Percentiles rank a stretch among this genome's conserved stretches.
Conservation (phyloP, 805 yeast species). For the Torulaspora franciscae region DNA sequence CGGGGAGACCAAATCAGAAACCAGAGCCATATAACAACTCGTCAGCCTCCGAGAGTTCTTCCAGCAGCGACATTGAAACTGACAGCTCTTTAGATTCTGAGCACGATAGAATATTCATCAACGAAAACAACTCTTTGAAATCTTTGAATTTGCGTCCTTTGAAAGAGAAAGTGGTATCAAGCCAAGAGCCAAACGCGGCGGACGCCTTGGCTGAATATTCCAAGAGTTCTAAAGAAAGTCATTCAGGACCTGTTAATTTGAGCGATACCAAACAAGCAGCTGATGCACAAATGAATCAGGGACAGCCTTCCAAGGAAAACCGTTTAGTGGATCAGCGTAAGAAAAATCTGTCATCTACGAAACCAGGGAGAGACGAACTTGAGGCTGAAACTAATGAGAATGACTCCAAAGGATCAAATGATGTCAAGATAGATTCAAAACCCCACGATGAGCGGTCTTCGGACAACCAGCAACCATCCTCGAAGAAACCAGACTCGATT, state of each 20-base stretch:
- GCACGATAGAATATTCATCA: constrained; percentile 15
- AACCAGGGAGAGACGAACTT: no score
- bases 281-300: no score
- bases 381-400: no score
- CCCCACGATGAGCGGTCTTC: no score
- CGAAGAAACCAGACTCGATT: no score
- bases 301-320: no score
- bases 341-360: no score
- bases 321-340: no score
- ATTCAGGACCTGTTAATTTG: background rate
- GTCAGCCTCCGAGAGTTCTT: constrained; percentile 13
- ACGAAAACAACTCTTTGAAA: constrained; percentile 17
- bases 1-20: constrained; percentile 13
- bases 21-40: constrained; percentile 1
- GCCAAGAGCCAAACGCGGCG: background rate
- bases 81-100: constrained; percentile 14
- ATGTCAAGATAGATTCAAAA: no score
- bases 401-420: no score
- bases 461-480: no score
- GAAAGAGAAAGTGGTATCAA: constrained; percentile 14
- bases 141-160: constrained; percentile 24
- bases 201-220: background rate
- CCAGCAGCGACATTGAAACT: constrained; percentile 18
- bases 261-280: no score
- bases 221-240: background rate